Conservation (phyloP, 306 rosid species). For the Boehmeria nivea region DNA sequence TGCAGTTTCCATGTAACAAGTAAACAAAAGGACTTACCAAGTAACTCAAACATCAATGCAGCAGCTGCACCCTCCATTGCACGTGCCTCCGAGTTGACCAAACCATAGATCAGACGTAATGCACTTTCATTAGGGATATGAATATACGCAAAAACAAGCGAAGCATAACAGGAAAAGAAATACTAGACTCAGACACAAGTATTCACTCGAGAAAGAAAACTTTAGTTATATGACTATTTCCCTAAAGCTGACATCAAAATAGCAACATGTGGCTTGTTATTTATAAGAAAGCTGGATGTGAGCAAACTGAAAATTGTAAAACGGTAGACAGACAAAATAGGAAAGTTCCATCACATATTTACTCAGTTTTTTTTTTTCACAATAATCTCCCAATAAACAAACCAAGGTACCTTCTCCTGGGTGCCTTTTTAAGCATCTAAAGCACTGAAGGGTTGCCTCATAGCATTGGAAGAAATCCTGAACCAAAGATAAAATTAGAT, state of each 20-base stretch:
- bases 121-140: conserved; percentile 62
- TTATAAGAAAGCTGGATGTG: too few relatives aligned
- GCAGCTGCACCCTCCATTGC: conserved; percentile 52
- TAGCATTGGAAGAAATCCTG: conserved; percentile 83
- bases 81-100: conserved; percentile 62
- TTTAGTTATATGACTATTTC: neutral
- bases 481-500: conserved; percentile 84
- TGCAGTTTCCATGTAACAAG: neutral
- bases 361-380: conserved; percentile 36
- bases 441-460: conserved; percentile 84
- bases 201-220: neutral
- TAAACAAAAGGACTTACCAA: conserved; percentile 40
- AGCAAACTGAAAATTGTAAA: neutral
- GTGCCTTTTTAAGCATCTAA: conserved; percentile 86
- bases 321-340: neutral
- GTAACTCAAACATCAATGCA: conserved; percentile 31
- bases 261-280: neutral
- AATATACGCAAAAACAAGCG: too few relatives aligned
- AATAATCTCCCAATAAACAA: conserved; percentile 74
- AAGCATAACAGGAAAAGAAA: too few relatives aligned
- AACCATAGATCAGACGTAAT: conserved; percentile 78
- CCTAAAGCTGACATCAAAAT: neutral
- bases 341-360: conserved; percentile 24
- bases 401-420: conserved; percentile 99
- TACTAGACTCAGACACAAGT: neutral